These are phyloP conservation scores for Alternaria sp. DNA, from an alignment of 2,329 filamentous ascomycete species.

Conservation along the genomic window DNA sequence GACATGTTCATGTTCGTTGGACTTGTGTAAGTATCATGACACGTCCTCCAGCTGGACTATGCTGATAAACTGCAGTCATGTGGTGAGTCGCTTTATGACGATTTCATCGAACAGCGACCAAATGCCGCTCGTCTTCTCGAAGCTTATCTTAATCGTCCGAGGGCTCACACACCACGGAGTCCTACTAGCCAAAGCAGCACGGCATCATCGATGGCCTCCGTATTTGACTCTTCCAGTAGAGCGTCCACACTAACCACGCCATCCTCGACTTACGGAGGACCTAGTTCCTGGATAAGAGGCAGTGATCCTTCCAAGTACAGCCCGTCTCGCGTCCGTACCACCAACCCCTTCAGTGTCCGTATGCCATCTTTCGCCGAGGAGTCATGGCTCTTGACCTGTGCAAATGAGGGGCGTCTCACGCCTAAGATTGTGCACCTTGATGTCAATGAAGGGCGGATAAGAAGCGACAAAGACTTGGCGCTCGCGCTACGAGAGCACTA, in stretches of 20 bases:
- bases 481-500: slow-evolving; percentile 48
- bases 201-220: slow-evolving; percentile 37
- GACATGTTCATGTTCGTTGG: slow-evolving; percentile 50
- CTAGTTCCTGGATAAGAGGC: slow-evolving; percentile 29
- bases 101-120: slow-evolving; percentile 50
- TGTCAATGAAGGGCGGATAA: slow-evolving; percentile 43
- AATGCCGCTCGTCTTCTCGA: slow-evolving; percentile 53
- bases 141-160: slow-evolving; percentile 49
- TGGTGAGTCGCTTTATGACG: slow-evolving; percentile 49
- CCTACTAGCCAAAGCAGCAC: slow-evolving; percentile 36
- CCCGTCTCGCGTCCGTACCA: slow-evolving; percentile 31
- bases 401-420: slow-evolving; percentile 49
- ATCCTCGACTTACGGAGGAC: slow-evolving; percentile 40
- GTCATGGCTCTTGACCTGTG: slow-evolving; percentile 51
- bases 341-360: slow-evolving; percentile 38
- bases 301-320: slow-evolving; percentile 36
- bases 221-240: slow-evolving; percentile 40
- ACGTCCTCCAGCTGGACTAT: neutral
- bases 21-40: slow-evolving; percentile 39
- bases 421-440: slow-evolving; percentile 52
- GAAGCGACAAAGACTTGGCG: slow-evolving; percentile 50
- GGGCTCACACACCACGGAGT: slow-evolving; percentile 35
- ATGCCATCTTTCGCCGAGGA: slow-evolving; percentile 35
- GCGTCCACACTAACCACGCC: slow-evolving; percentile 42
- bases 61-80: slow-evolving; percentile 35